phyloP scores from a whole-genome alignment of 495 filamentous ascomycete genomes.

The Podospora australis region DNA sequence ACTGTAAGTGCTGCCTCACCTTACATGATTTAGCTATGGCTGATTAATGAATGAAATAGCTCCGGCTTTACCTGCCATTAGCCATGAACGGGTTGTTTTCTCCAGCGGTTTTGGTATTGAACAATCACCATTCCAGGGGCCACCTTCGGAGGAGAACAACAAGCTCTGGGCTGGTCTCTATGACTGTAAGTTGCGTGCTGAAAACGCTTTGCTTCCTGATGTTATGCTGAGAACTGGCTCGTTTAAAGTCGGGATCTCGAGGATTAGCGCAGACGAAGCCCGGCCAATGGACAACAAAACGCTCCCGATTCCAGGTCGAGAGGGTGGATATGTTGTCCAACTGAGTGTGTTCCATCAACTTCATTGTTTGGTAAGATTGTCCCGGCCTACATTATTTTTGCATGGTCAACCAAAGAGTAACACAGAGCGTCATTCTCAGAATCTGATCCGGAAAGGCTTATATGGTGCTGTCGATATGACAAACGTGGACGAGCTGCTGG shows the following conservation, averaged over 20 bases:
- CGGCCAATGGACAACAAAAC: neutral
- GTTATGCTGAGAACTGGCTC: neutral
- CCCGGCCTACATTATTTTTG: neutral
- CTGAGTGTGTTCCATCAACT: neutral
- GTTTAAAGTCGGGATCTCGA: neutral
- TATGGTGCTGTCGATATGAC: neutral
- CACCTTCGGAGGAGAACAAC: neutral
- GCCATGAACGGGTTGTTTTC: neutral
- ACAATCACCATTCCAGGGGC: neutral
- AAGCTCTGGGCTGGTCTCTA: neutral
- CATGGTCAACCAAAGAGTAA: neutral
- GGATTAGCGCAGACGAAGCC: neutral
- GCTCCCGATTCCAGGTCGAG: neutral
- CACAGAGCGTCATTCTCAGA: too few relatives aligned
- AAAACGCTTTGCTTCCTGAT: neutral
- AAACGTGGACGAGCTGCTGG: neutral
- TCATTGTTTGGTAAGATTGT: neutral
- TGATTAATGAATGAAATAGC: too few relatives aligned
- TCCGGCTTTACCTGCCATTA: neutral
- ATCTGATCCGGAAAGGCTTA: neutral
- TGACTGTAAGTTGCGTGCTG: neutral
- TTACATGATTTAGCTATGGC: too few relatives aligned
- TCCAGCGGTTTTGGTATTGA: neutral
- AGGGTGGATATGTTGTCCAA: neutral
- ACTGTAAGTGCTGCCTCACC: too few relatives aligned